Evolutionary conservation across 345 rosid genomes (phyloP).

Genomic region (Lepidium sativum): DNA sequence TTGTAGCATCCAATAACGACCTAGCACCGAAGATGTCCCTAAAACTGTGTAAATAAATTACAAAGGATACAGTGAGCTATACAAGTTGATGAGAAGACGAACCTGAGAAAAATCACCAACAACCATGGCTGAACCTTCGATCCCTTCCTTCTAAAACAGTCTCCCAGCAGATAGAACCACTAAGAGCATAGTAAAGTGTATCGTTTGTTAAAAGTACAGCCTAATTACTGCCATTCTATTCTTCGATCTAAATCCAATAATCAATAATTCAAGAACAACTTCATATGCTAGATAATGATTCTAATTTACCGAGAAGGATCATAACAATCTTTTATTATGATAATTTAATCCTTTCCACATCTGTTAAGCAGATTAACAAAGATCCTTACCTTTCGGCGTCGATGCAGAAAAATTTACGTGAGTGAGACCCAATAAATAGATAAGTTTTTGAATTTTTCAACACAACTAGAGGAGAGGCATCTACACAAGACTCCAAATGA

Average conservation of each 20-base stretch:
- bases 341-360: background rate
- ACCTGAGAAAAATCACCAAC: constrained; percentile 78
- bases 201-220: constrained; percentile 11
- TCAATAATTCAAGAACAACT: background rate
- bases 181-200: constrained; percentile 24
- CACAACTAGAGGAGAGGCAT: constrained; percentile 80
- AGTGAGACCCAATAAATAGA: constrained; percentile 88
- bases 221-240: background rate
- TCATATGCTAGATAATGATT: background rate
- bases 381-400: constrained; percentile 59
- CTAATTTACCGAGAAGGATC: background rate
- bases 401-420: constrained; percentile 57
- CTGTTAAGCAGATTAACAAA: background rate
- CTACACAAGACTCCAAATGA: constrained; percentile 86
- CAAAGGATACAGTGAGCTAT: constrained; percentile 12
- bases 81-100: constrained; percentile 13
- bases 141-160: constrained; percentile 60
- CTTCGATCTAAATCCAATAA: background rate
- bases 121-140: constrained; percentile 81
- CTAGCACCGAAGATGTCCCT: constrained; percentile 29
- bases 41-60: background rate
- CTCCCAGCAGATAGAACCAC: constrained; percentile 85
- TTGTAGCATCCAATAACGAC: constrained; percentile 89
- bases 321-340: background rate
- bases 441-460: constrained; percentile 47